Evolutionary conservation across 148 eudicot genomes (phyloP).

Genomic region (Heliamphora exappendiculata): DNA sequence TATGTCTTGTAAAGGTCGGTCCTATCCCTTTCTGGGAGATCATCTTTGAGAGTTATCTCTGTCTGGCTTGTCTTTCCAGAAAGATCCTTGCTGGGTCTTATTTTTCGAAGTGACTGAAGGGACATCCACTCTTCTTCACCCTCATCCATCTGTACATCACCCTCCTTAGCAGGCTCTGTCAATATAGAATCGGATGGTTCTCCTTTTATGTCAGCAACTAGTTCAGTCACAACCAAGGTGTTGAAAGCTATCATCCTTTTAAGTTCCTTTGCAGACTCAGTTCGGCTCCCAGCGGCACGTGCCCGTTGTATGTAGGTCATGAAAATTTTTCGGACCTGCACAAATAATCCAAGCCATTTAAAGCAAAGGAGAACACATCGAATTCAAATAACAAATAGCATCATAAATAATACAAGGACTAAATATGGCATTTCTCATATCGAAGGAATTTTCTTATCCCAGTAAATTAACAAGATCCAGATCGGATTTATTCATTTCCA

Average conservation of each 20-base stretch:
- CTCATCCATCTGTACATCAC: constrained; percentile 34
- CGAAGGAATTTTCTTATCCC: too few relatives aligned
- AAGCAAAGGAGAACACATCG: not conserved
- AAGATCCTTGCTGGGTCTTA: constrained; percentile 38
- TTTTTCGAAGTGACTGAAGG: constrained; percentile 58
- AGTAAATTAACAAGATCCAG: not conserved
- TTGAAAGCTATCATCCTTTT: constrained; percentile 80
- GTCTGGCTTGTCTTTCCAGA: constrained; percentile 55
- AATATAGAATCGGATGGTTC: constrained; percentile 45
- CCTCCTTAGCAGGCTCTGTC: constrained; percentile 47
- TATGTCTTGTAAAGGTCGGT: constrained; percentile 76
- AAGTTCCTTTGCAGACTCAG: constrained; percentile 65
- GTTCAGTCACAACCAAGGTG: constrained; percentile 65
- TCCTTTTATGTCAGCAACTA: constrained; percentile 84
- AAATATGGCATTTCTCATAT: not conserved
- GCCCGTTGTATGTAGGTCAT: constrained; percentile 66
- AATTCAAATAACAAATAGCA: not conserved
- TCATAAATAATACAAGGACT: not conserved
- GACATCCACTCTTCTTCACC: constrained; percentile 84
- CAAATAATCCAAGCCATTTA: not conserved
- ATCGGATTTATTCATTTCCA: not conserved
- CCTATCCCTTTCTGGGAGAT: constrained; percentile 72
- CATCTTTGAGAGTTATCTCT: constrained; percentile 72
- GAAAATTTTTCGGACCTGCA: constrained; percentile 76
- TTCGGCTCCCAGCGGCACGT: constrained; percentile 55